These are phyloP conservation scores for Backusella morwellensis DNA, from an alignment of 192 early-diverging fungal genomes.

Conservation along the genomic window DNA sequence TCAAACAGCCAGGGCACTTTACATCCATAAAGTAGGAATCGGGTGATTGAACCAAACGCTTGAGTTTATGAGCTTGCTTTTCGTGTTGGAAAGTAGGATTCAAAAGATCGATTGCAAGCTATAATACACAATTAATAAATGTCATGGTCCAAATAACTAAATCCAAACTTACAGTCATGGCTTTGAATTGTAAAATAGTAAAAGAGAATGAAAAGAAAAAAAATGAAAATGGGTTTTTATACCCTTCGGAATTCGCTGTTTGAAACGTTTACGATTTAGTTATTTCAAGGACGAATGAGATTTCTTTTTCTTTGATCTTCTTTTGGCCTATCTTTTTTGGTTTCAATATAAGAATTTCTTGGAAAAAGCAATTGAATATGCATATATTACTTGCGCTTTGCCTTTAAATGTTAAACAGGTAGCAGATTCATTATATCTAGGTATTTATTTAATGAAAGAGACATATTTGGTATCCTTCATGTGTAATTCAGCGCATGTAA, in stretches of 20 bases:
- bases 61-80: slow-evolving; percentile 56
- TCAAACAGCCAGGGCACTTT: slow-evolving; percentile 91
- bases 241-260: neutral
- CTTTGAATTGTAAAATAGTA: neutral
- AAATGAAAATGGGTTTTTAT: neutral
- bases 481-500: neutral
- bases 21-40: slow-evolving; percentile 98
- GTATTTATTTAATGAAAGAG: neutral
- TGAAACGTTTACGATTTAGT: neutral
- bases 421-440: no score
- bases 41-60: slow-evolving; percentile 53
- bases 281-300: neutral
- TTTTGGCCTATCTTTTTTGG: neutral
- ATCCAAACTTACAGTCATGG: neutral
- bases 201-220: neutral
- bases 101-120: slow-evolving; percentile 87
- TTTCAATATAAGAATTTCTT: slow-evolving; percentile 1
- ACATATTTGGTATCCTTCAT: neutral
- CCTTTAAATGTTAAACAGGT: neutral
- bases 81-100: slow-evolving; percentile 76
- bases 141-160: neutral
- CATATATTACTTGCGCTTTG: neutral
- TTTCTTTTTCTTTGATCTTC: neutral
- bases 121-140: neutral
- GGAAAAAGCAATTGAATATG: neutral